Evolutionary conservation across 495 filamentous ascomycete species (phyloP), one percentile per base, ranked within the genome.

Genomic region (Podospora pseudocomata): DNA sequence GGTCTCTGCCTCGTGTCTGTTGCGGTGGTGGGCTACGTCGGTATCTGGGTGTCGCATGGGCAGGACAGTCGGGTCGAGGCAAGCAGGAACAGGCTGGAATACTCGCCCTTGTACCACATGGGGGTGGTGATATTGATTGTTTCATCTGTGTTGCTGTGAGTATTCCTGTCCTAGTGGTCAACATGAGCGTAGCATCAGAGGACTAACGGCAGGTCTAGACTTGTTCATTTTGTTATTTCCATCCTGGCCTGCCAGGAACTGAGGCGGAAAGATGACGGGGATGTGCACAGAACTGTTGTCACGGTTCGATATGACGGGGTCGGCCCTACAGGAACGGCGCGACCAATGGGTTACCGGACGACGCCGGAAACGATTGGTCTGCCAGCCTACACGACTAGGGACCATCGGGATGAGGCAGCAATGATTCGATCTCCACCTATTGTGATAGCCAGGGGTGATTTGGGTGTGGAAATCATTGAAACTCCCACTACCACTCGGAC

Each of bases 1-100:
- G 71, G 73, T 32, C 70, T 81, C 20, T 80, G 73, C 67, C 65
- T 81, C 28, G 78, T 65, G 30, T 75, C 74, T 49, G 65, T 75
- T 4, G 72, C 72, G 28, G 70, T 68, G 3, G 65, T 72, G 56
- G 71, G 72, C 18, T 74, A 74, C 54, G 64, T 71, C 23, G 67
- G 70, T 57, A 68, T 74, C 63, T 74, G 72, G 72, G 72, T 74
- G 1, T 64, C 61, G 54, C 59, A 68, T 15, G 70, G 68, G 27
- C 60, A 74, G 61, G 32, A 49, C 19, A 32, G 61, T n/a, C 11
- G 30, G 59, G 39, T 69, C 5, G 56, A 67, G 7, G 26, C 54
- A 18, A 32, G n/a, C 1, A 39, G 30, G 4, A 59, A 60, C 16
- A 19, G 19, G 61, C 44, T 64, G 56, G 66, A 32, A 15, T 71